Conservation (phyloP, 2,329 filamentous ascomycete genomes). For the Hymenoscyphus repandus region DNA sequence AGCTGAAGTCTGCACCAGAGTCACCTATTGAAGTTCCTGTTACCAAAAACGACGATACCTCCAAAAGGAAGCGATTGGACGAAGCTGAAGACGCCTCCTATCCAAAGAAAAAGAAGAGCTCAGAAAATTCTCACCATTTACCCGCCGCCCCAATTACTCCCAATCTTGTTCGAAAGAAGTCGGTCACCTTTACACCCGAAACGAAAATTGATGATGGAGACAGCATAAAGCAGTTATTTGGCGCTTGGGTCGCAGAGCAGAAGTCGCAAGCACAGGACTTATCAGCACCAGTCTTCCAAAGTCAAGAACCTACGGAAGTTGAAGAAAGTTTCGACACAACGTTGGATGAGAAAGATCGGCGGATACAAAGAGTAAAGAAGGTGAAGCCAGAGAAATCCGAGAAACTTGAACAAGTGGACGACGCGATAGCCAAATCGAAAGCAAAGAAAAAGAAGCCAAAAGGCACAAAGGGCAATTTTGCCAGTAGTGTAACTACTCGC, state of each 20-base stretch:
- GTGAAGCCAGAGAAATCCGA: conserved; percentile 9
- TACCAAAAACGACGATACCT: conserved; percentile 12
- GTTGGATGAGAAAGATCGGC: conserved; percentile 27
- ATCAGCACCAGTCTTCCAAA: conserved; percentile 21
- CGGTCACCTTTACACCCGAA: conserved; percentile 59
- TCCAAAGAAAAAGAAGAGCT: conserved; percentile 27
- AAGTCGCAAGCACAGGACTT: conserved; percentile 25
- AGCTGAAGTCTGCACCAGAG: conserved; percentile 45
- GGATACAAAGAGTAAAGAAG: conserved; percentile 28
- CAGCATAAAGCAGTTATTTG: conserved; percentile 46
- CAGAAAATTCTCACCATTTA: conserved; percentile 8
- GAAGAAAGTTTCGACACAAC: conserved; percentile 26
- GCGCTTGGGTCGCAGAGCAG: conserved; percentile 41
- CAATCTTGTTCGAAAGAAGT: conserved; percentile 40
- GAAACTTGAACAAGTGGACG: conserved; percentile 1
- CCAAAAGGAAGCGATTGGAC: conserved; percentile 26
- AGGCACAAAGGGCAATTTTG: not conserved
- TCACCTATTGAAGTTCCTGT: conserved; percentile 9
- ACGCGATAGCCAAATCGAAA: conserved; percentile 14
- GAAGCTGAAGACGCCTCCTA: conserved; percentile 14
- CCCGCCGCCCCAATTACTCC: conserved; percentile 24
- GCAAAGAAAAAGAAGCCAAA: conserved; percentile 17
- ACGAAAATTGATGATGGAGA: conserved; percentile 54
- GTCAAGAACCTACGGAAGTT: conserved; percentile 24
- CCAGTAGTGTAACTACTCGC: conserved; percentile 31